Base-by-base conservation (phyloP, 805 yeast genomes). In the Debaryomyces tyrocola region DNA sequence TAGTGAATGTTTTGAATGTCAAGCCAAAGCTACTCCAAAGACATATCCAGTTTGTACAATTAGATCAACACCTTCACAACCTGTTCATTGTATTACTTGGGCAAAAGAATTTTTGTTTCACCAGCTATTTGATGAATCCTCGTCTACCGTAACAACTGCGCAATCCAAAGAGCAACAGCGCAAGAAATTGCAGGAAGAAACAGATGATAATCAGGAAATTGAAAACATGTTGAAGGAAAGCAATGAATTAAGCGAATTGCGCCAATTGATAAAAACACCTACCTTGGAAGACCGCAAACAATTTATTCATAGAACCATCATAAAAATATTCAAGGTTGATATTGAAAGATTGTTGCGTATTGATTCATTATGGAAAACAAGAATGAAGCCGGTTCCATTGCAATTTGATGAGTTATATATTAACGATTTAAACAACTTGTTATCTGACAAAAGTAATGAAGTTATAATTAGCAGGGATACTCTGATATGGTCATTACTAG, bases 71-170 rank as follows among this genome's bases (percentile, higher is more conserved):
- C 99, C 99, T 0, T 88, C 96, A 0, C 90, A 87, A 60, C 97
- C 97, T 0, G 85, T 94, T 5, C 99, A 94, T 61, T 90, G 97
- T 64, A 85, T 94, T 20, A 96, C 95, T 1, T 94, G 99, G 99
- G 96, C 97, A 7, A 94, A 94, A 62, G 89, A 87, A 56, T 95
- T 89, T 59, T 67, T 94, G 43, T 90, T 94, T 60, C 76, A 80
- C 20, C 95, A 90, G 59, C 70, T 94, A 33, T 92, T 90, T 62
- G 83, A 82, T 17, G 82, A 81, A 40, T 74, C 66, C 9, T 41
- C 45, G 20, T 41, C 63, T 46, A 18, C 57, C 41, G 40, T 63
- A 55, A 37, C 57, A 57, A 46, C 45, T 46, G 55, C 62, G 55
- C 5, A 73, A 48, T 58, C 52, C 14, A 51, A 52, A 40, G 54